Conservation (phyloP, 352 stramenopile genomes). For the Globisporangium takayamanum region DNA sequence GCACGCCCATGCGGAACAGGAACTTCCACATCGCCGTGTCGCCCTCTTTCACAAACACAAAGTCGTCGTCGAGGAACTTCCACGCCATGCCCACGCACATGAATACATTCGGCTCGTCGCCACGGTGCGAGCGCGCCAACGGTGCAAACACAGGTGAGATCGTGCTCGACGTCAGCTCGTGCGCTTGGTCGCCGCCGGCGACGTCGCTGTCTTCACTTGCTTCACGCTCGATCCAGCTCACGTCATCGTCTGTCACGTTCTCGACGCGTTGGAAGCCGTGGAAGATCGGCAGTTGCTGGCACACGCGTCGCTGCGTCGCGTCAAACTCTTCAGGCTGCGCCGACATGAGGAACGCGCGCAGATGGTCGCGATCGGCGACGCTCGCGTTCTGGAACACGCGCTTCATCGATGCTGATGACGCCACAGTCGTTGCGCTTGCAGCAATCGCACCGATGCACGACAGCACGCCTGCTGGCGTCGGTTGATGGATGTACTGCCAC, state of each 20-base stretch:
- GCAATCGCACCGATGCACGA: constrained; percentile 28
- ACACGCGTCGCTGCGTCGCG: constrained; percentile 23
- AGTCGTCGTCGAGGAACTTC: constrained; percentile 42
- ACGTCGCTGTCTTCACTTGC: constrained; percentile 7
- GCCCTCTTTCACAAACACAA: constrained; percentile 40
- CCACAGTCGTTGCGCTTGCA: not conserved
- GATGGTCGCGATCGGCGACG: constrained; percentile 26
- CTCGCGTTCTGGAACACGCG: constrained; percentile 16
- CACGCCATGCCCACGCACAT: constrained; percentile 36
- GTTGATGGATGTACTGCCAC: constrained; percentile 73
- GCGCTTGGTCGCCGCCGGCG: not conserved
- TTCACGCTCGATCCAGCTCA: constrained; percentile 8
- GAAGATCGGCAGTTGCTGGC: constrained; percentile 47
- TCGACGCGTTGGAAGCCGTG: constrained; percentile 21
- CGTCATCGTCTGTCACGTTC: constrained; percentile 12
- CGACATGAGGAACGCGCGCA: constrained; percentile 41
- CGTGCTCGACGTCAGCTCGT: constrained; percentile 7
- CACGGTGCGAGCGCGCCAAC: constrained; percentile 15
- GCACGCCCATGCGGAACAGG: constrained; percentile 25
- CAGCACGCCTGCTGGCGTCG: constrained; percentile 48
- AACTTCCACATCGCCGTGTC: constrained; percentile 26
- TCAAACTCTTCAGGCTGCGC: constrained; percentile 30
- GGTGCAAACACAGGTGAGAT: constrained; percentile 26
- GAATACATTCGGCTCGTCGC: constrained; percentile 14
- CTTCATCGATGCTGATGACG: constrained; percentile 10